A percentile compares a stretch with the other conserved stretches of the same genome.
Conservation (phyloP, 2,329 filamentous ascomycete species). For the Aspergillus floridensis region DNA sequence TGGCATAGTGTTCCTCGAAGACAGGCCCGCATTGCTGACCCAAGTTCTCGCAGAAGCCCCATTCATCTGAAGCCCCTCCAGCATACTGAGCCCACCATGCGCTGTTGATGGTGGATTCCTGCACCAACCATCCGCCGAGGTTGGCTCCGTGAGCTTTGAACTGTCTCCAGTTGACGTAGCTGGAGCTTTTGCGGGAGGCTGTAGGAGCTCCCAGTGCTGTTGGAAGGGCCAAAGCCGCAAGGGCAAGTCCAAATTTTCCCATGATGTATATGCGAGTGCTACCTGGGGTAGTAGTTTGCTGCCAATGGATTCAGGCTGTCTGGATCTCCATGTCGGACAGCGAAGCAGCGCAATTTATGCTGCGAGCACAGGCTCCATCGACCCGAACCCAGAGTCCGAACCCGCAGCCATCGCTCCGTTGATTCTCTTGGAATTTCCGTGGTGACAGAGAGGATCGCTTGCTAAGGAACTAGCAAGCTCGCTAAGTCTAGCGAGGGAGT, state of each 20-base stretch:
- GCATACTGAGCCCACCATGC: conserved; percentile 20
- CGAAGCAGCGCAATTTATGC: not conserved
- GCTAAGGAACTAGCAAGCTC: not conserved
- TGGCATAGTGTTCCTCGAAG: conserved; percentile 12
- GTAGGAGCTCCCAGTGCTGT: not conserved
- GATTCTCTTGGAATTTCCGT: not conserved
- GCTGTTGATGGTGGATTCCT: conserved; percentile 24
- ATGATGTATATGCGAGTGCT: not conserved
- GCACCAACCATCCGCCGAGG: conserved; percentile 24
- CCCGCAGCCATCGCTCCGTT: not conserved
- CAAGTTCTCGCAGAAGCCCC: conserved; percentile 16
- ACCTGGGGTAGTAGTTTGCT: not conserved
- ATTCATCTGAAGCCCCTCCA: conserved; percentile 22
- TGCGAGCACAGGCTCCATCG: not conserved
- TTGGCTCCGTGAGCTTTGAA: conserved; percentile 11
- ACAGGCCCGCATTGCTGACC: conserved; percentile 6
- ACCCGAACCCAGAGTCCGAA: not conserved
- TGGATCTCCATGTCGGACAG: not conserved
- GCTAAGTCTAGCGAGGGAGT: not conserved
- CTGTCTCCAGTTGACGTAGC: conserved; percentile 6
- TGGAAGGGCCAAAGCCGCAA: not conserved
- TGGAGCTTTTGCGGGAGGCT: not conserved
- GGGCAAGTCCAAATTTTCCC: not conserved
- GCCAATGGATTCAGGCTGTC: not conserved
- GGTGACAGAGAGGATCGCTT: not conserved